Evolutionary conservation across 1,284 basidiomycete genomes (phyloP), one percentile per base, ranked within the genome.

Genomic region (Naganishia sp.): DNA sequence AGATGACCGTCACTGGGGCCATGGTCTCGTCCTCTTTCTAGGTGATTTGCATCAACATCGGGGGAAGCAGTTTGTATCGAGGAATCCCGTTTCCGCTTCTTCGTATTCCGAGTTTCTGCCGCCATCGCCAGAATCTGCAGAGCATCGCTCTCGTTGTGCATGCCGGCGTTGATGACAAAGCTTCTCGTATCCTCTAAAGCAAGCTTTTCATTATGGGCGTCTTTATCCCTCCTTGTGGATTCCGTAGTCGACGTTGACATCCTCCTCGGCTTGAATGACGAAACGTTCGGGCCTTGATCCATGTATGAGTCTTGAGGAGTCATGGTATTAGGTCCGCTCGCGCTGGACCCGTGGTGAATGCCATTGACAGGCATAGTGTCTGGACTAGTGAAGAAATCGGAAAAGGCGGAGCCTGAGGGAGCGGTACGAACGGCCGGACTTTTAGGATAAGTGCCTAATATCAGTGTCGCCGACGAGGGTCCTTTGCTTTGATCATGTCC

Each of bases 81-180:
- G n/a, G 35, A 17, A 17, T 66, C 65, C 10, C 53, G 28, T 32
- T 61, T 49, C 17, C 42, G n/a, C 31, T 66, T 58, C 60, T 53
- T 63, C 4, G 41, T n/a, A 47, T 60, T 60, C 41, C 46, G 56
- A 18, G 57, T 35, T 50, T 35, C 74, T 28, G 74, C 75, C 0
- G 79, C 79, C 41, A 79, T 68, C 9, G 79, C 79, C 11, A 80
- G 72, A 21, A 80, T 78, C 18, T 77, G 73, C 47, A 80, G 67
- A 25, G 79, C 79, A 57, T 80, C 79, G 25, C 71, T 73, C 66
- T 80, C 79, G 51, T 80, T 80, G 66, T 78, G 76, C 75, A 80
- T 77, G 60, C 76, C 78, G 1, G 77, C 78, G 11, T 65, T 65
- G 49, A 77, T 74, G 42, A 80, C 76, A 47, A 80, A 76, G 31